Conservation (phyloP, 345 rosid species). For the Hevea brasiliensis region DNA sequence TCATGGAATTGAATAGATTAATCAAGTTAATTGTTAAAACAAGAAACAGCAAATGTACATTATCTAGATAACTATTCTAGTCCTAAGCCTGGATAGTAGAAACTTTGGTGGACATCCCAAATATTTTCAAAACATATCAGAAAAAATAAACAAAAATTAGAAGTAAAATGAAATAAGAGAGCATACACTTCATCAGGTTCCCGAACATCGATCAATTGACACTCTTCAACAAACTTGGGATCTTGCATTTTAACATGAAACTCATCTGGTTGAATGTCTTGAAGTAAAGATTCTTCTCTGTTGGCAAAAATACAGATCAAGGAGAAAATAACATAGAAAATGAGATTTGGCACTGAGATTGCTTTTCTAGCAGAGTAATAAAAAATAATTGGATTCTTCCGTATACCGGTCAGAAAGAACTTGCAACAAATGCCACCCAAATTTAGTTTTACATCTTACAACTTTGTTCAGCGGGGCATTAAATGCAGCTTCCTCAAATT, state of each 20-base stretch:
- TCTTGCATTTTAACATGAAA: slow-evolving; percentile 75
- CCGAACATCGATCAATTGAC: slow-evolving; percentile 87
- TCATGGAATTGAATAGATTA: not conserved
- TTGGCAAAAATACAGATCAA: slow-evolving; percentile 14
- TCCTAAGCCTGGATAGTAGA: not conserved
- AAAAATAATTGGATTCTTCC: slow-evolving; percentile 13
- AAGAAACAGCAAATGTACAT: not conserved
- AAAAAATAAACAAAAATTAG: not conserved
- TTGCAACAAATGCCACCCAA: slow-evolving; percentile 92
- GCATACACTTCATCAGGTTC: slow-evolving; percentile 92
- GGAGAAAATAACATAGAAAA: not conserved
- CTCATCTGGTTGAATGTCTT: slow-evolving; percentile 66
- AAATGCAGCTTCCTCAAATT: slow-evolving; percentile 94
- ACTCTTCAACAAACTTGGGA: slow-evolving; percentile 66
- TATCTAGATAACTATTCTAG: not conserved
- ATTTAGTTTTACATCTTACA: slow-evolving; percentile 77
- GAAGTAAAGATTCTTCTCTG: slow-evolving; percentile 54
- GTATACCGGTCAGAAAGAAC: slow-evolving; percentile 84
- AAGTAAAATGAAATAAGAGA: slow-evolving; percentile 14
- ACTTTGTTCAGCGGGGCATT: slow-evolving; percentile 64
- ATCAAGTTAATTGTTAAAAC: not conserved
- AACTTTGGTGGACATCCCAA: not conserved
- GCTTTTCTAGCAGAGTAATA: slow-evolving; percentile 4
- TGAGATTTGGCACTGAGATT: slow-evolving; percentile 5
- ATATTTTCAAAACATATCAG: not conserved